phyloP scores from a whole-genome alignment of 345 rosid species.

The Garcia nutans region DNA sequence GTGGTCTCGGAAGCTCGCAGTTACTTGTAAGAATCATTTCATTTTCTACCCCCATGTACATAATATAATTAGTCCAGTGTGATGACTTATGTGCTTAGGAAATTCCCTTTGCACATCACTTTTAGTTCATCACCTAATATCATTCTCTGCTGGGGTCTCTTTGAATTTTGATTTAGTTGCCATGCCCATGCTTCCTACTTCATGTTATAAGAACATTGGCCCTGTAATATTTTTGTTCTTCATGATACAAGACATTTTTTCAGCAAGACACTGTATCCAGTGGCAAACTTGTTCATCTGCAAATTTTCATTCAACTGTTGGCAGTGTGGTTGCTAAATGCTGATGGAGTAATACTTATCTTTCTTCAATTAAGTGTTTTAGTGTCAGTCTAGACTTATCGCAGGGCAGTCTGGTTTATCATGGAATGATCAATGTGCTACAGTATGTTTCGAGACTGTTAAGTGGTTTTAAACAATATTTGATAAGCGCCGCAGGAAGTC shows the following conservation, averaged over 20 bases:
- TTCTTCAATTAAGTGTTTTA: background rate
- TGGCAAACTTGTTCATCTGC: background rate
- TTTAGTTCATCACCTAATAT: background rate
- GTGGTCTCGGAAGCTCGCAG: conserved; percentile 61
- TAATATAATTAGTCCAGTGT: background rate
- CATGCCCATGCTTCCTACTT: background rate
- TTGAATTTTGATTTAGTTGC: background rate
- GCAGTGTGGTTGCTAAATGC: background rate
- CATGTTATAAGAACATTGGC: background rate
- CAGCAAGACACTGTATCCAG: background rate
- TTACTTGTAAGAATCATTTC: conserved; percentile 54
- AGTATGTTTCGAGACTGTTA: background rate
- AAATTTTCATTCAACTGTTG: background rate
- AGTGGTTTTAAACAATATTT: background rate
- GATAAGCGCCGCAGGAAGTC: no score
- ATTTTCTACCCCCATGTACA: background rate
- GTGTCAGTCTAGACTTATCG: background rate
- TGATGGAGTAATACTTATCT: background rate
- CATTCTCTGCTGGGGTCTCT: background rate
- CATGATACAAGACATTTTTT: background rate
- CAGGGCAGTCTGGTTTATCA: background rate
- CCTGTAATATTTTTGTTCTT: background rate
- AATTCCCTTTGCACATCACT: background rate
- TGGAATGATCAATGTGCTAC: background rate
- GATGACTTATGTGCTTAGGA: background rate